Conservation (phyloP, 805 yeast genomes). For the Naumovozyma dairenensis region DNA sequence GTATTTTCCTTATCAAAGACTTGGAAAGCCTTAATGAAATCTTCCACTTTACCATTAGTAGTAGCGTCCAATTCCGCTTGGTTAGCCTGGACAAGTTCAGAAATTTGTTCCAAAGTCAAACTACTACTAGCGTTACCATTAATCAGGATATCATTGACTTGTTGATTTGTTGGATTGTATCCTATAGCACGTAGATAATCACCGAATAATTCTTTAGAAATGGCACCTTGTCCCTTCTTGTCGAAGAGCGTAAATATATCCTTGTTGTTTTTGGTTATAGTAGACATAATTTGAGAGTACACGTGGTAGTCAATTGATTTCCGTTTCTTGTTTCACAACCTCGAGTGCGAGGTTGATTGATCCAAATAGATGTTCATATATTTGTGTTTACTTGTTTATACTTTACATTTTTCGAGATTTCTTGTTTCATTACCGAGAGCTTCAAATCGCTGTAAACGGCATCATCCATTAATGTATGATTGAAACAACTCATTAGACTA, state of each 20-base stretch:
- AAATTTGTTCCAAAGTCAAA: slow-evolving; percentile 23
- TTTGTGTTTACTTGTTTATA: too few relatives aligned
- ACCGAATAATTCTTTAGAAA: slow-evolving; percentile 75
- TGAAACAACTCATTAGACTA: too few relatives aligned
- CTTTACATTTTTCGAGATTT: too few relatives aligned
- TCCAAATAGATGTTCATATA: not conserved
- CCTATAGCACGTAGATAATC: slow-evolving; percentile 95
- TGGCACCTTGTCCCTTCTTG: slow-evolving; percentile 89
- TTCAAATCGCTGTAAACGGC: too few relatives aligned
- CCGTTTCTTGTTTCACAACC: too few relatives aligned
- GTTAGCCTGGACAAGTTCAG: slow-evolving; percentile 17
- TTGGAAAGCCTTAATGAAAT: slow-evolving; percentile 91
- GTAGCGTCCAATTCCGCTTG: slow-evolving; percentile 23
- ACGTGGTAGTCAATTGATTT: too few relatives aligned
- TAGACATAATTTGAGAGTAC: too few relatives aligned
- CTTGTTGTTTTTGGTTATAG: slow-evolving; percentile 34
- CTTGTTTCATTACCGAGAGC: too few relatives aligned
- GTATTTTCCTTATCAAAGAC: slow-evolving; percentile 94
- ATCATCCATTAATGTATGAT: too few relatives aligned
- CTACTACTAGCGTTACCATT: slow-evolving; percentile 9
- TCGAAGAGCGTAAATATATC: slow-evolving; percentile 97
- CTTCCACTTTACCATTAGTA: slow-evolving; percentile 35
- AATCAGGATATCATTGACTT: slow-evolving; percentile 19
- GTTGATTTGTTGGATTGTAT: slow-evolving; percentile 83
- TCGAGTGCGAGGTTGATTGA: too few relatives aligned